A percentile compares a stretch with the other conserved stretches of the same genome.
Conservation (phyloP, 805 yeast genomes). For the Metschnikowia picachoensis region DNA sequence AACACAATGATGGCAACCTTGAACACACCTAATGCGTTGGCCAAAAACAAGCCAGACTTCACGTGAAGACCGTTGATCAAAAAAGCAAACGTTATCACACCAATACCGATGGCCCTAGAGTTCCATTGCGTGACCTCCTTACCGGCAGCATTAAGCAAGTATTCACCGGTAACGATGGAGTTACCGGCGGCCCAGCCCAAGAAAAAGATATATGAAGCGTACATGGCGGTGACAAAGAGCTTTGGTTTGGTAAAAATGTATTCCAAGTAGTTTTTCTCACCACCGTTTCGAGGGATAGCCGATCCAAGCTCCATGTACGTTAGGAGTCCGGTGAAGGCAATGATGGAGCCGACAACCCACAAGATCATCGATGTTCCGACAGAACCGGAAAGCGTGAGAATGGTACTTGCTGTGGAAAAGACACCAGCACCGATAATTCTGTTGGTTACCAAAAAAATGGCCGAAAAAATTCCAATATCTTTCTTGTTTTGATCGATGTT, state of each 20-base stretch:
- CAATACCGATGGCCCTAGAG: constrained; percentile 73
- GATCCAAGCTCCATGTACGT: constrained; percentile 81
- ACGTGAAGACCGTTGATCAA: constrained; percentile 58
- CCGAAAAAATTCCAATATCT: constrained; percentile 43
- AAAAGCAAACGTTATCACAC: constrained; percentile 67
- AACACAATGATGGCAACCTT: constrained; percentile 68
- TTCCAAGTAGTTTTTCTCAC: constrained; percentile 79
- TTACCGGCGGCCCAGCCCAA: constrained; percentile 87
- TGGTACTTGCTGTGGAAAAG: constrained; percentile 20
- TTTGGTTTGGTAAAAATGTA: constrained; percentile 64
- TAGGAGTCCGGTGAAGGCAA: constrained; percentile 47
- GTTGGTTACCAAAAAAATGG: constrained; percentile 22
- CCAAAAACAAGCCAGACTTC: constrained; percentile 63
- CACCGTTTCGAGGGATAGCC: constrained; percentile 76
- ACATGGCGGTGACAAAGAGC: constrained; percentile 55
- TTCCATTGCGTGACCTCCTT: constrained; percentile 68
- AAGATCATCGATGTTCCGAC: constrained; percentile 68
- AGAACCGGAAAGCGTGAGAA: constrained; percentile 47
- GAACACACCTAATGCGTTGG: constrained; percentile 62
- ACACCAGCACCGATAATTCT: constrained; percentile 23
- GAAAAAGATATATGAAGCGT: constrained; percentile 67
- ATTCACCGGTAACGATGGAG: constrained; percentile 76
- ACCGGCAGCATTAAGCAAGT: constrained; percentile 70
- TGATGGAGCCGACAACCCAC: constrained; percentile 73
- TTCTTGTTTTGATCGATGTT: constrained; percentile 42